Conservation (phyloP, 2,329 filamentous ascomycete species). For the Exophiala sp. region DNA sequence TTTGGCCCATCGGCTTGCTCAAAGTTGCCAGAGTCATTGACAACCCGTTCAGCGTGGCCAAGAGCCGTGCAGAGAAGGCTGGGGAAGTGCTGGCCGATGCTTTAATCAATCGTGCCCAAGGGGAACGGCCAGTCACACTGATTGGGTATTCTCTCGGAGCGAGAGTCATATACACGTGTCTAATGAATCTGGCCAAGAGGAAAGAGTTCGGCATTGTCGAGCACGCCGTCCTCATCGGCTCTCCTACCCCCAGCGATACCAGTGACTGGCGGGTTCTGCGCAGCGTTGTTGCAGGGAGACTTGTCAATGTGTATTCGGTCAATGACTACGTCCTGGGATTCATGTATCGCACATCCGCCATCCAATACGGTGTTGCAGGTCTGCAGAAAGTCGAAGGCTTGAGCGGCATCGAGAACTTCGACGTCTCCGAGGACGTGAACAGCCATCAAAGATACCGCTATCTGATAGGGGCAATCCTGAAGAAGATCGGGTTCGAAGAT, state of each 20-base stretch:
- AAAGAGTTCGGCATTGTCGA: constrained; percentile 79
- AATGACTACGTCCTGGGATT: constrained; percentile 86
- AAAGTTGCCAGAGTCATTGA: constrained; percentile 65
- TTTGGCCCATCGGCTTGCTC: constrained; percentile 64
- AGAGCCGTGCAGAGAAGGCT: constrained; percentile 71
- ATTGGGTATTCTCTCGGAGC: constrained; percentile 79
- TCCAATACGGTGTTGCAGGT: constrained; percentile 78
- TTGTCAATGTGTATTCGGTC: constrained; percentile 82
- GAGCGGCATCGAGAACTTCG: constrained; percentile 55
- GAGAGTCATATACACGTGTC: constrained; percentile 73
- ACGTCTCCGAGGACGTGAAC: constrained; percentile 59
- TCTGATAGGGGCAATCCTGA: constrained; percentile 60
- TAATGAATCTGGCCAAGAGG: constrained; percentile 68
- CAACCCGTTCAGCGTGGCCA: constrained; percentile 74
- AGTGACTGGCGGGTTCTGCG: constrained; percentile 71
- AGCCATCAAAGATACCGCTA: constrained; percentile 67
- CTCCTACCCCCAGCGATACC: constrained; percentile 66
- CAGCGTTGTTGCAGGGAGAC: constrained; percentile 69
- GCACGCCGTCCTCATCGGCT: constrained; percentile 73
- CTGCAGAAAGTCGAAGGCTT: constrained; percentile 62
- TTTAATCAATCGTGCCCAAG: constrained; percentile 72
- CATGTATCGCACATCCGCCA: constrained; percentile 74
- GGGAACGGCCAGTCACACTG: constrained; percentile 72
- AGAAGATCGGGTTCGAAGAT: constrained; percentile 63
- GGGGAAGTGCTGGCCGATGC: constrained; percentile 75